phyloP scores from a whole-genome alignment of 179 eudicot species.

The Gypsophila paniculata region DNA sequence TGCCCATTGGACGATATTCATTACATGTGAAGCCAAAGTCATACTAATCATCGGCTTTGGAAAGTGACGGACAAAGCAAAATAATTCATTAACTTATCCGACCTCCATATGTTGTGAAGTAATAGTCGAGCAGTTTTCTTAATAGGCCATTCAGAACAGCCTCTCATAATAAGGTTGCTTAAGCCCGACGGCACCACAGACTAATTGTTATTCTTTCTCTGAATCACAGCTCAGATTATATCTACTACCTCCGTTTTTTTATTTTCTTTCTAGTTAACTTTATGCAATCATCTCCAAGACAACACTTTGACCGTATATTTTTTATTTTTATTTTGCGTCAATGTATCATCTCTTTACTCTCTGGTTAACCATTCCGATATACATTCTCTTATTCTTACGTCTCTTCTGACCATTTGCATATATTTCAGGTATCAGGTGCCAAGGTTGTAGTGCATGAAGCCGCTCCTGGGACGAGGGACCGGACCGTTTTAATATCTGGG shows the following conservation, averaged over 20 bases:
- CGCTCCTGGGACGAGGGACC: conserved; percentile 44
- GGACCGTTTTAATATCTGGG: conserved; percentile 66
- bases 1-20: too few relatives aligned
- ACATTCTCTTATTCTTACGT: background rate
- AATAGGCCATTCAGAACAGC: background rate
- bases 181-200: too few relatives aligned
- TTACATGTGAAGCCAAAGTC: too few relatives aligned
- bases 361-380: background rate
- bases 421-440: conserved; percentile 76
- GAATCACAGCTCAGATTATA: background rate
- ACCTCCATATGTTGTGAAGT: too few relatives aligned
- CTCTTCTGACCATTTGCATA: background rate
- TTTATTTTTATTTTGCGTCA: too few relatives aligned
- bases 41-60: too few relatives aligned
- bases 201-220: too few relatives aligned
- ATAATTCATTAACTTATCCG: too few relatives aligned
- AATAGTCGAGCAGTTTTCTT: background rate
- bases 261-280: too few relatives aligned
- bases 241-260: background rate
- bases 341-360: background rate
- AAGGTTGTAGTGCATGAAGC: conserved; percentile 59
- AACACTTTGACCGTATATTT: too few relatives aligned
- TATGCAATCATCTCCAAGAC: too few relatives aligned
- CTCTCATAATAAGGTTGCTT: background rate
- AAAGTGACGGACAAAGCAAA: too few relatives aligned